Evolutionary conservation across 345 rosid species (phyloP).

Genomic region (Gynandropsis gynandra): DNA sequence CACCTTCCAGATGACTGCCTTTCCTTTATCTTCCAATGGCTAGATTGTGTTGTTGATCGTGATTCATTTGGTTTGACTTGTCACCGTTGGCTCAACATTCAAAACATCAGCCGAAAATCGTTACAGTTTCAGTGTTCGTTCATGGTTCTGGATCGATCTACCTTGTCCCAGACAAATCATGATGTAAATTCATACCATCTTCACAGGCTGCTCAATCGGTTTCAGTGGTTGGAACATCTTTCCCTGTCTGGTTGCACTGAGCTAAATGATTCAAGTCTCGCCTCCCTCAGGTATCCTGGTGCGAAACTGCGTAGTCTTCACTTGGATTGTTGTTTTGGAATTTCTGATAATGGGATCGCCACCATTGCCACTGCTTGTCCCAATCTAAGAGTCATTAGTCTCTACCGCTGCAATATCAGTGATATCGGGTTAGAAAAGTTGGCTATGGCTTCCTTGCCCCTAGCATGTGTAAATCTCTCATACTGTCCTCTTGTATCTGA

Average conservation of each 20-base stretch:
- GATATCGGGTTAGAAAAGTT: conserved; percentile 49
- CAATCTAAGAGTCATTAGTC: conserved; percentile 41
- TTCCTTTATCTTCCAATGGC: conserved; percentile 44
- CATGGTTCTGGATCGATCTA: conserved; percentile 20
- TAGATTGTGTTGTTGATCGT: conserved; percentile 38
- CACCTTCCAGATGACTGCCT: conserved; percentile 75
- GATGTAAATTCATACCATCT: conserved; percentile 39
- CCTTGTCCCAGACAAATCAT: conserved; percentile 30
- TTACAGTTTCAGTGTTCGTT: conserved; percentile 53
- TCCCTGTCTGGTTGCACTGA: conserved; percentile 60
- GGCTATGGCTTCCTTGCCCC: conserved; percentile 34
- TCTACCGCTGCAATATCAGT: conserved; percentile 47
- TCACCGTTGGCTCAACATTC: conserved; percentile 58
- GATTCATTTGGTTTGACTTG: conserved; percentile 78
- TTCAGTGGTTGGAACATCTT: conserved; percentile 46
- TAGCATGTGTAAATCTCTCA: conserved; percentile 49
- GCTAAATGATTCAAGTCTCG: conserved; percentile 49
- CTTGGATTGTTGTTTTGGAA: conserved; percentile 57
- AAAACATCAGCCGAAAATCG: conserved; percentile 41
- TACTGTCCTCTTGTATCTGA: conserved; percentile 50
- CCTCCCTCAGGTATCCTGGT: conserved; percentile 38
- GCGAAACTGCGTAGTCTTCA: conserved; percentile 40
- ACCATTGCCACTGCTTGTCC: conserved; percentile 47
- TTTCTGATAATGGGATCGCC: conserved; percentile 53
- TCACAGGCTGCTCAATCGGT: conserved; percentile 51